Evolutionary conservation across 2,329 filamentous ascomycete species (phyloP).

Genomic region (Rugonectria rugulosa): DNA sequence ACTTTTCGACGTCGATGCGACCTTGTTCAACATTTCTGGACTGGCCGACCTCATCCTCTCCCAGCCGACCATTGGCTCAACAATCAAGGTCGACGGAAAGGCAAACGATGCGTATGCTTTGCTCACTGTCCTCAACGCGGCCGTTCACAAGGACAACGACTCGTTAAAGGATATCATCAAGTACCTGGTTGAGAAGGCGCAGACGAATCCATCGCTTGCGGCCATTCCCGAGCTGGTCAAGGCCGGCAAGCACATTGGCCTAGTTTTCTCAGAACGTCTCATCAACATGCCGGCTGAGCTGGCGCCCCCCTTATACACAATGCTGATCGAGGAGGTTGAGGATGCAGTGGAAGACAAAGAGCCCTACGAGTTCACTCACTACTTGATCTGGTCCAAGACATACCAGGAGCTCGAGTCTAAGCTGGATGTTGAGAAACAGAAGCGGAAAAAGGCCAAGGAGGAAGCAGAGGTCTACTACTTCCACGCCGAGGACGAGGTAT

Average conservation of each 20-base stretch:
- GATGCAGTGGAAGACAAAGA: constrained; percentile 90
- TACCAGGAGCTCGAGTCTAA: constrained; percentile 88
- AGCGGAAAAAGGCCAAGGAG: constrained; percentile 72
- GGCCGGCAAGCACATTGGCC: constrained; percentile 70
- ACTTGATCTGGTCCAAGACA: constrained; percentile 89
- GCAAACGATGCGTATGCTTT: constrained; percentile 93
- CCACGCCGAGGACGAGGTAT: constrained; percentile 92
- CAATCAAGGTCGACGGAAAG: constrained; percentile 96
- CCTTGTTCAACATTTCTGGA: constrained; percentile 85
- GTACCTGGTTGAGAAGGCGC: constrained; percentile 71
- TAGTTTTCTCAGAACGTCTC: constrained; percentile 90
- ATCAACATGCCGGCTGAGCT: constrained; percentile 98
- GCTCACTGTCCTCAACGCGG: constrained; percentile 84
- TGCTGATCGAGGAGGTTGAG: constrained; percentile 90
- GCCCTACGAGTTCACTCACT: constrained; percentile 92
- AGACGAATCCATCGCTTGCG: constrained; percentile 62
- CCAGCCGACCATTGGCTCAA: constrained; percentile 88
- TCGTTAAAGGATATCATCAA: constrained; percentile 73
- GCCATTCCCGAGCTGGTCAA: constrained; percentile 64
- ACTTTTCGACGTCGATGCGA: constrained; percentile 87
- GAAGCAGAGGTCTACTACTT: constrained; percentile 81
- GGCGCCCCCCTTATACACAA: constrained; percentile 90
- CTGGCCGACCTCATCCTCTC: constrained; percentile 86
- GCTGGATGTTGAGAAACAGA: constrained; percentile 68
- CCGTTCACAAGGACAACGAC: constrained; percentile 78